phyloP scores from a whole-genome alignment of 768 basidiomycete species.

The Dioszegia crocea region DNA sequence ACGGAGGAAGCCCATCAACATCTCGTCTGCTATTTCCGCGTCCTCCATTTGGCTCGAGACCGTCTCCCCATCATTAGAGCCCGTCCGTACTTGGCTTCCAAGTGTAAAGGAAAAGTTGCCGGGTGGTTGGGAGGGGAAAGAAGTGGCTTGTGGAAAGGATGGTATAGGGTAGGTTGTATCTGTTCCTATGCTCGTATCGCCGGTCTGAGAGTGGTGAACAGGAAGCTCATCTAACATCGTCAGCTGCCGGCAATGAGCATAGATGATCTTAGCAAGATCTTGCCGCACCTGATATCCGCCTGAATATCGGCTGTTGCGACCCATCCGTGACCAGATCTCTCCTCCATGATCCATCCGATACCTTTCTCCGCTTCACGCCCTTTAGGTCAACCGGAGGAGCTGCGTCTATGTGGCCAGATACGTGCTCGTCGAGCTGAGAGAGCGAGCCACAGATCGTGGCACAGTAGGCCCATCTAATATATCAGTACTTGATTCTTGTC shows the following conservation, averaged over 20 bases:
- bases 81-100: background rate
- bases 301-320: background rate
- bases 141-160: background rate
- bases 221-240: background rate
- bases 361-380: background rate
- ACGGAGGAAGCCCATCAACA: background rate
- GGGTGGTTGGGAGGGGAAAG: background rate
- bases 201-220: background rate
- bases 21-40: background rate
- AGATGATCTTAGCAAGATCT: too few relatives aligned
- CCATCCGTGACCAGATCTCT: too few relatives aligned
- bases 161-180: constrained; percentile 10
- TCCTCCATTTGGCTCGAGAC: background rate
- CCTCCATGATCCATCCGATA: too few relatives aligned
- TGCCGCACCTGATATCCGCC: constrained; percentile 2
- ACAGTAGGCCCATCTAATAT: constrained; percentile 1
- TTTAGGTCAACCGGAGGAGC: background rate
- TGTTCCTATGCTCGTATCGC: constrained; percentile 7
- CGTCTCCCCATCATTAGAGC: background rate
- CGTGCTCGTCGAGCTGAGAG: background rate
- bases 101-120: too few relatives aligned
- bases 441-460: background rate
- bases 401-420: background rate
- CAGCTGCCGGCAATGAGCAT: background rate
- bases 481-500: background rate